Conservation (phyloP, 371 early-diverging fungal species). For the Circinella minor region DNA sequence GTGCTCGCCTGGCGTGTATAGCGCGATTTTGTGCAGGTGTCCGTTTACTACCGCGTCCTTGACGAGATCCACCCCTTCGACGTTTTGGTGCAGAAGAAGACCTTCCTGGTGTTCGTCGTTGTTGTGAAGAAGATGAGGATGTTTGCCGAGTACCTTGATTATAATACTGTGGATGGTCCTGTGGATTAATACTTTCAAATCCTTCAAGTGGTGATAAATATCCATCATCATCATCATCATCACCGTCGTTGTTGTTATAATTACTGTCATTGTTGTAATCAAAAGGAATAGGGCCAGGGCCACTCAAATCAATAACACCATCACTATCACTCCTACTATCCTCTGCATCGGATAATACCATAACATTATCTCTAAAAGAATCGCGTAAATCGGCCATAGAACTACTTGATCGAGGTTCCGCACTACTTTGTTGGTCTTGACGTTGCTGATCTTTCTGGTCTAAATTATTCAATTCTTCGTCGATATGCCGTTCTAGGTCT, state of each 20-base stretch:
- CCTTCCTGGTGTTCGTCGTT: background rate
- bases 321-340: background rate
- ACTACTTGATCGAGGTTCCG: background rate
- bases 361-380: background rate
- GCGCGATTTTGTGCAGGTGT: too few relatives aligned
- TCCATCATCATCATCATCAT: background rate
- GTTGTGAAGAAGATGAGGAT: background rate
- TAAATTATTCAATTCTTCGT: background rate
- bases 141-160: background rate
- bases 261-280: too few relatives aligned
- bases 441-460: too few relatives aligned
- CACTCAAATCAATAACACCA: background rate
- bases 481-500: background rate
- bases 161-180: background rate
- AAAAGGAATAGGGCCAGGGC: too few relatives aligned
- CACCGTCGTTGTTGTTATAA: background rate
- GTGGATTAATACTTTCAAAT: background rate
- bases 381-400: conserved; percentile 2
- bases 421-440: background rate
- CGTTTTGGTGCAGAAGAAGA: too few relatives aligned
- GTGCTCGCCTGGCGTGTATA: too few relatives aligned
- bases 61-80: too few relatives aligned
- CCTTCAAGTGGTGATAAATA: conserved; percentile 1
- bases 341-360: background rate
- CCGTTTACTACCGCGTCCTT: too few relatives aligned